Conservation (phyloP, 495 filamentous ascomycete species). For the Talaromyces ruber region DNA sequence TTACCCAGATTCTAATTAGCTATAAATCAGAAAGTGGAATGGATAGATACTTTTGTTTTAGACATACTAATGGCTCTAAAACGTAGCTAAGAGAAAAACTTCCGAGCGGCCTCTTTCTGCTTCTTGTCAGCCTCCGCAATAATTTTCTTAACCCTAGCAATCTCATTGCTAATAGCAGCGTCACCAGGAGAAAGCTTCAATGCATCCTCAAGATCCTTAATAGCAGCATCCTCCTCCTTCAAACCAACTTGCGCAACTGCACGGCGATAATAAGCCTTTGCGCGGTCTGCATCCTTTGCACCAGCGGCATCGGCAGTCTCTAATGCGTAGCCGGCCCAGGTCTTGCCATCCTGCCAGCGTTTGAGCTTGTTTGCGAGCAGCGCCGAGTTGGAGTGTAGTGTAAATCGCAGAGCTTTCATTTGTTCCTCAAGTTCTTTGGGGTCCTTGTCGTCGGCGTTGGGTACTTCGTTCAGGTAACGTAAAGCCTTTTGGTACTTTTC, state of each 20-base stretch:
- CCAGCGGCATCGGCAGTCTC: slow-evolving; percentile 46
- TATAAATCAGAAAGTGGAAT: not conserved
- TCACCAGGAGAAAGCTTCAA: slow-evolving; percentile 67
- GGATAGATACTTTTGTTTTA: not conserved
- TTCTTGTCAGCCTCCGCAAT: slow-evolving; percentile 65
- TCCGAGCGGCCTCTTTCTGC: slow-evolving; percentile 83
- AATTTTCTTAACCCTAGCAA: slow-evolving; percentile 65
- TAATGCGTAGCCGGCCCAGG: slow-evolving; percentile 65
- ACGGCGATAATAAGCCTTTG: slow-evolving; percentile 80
- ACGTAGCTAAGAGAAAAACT: slow-evolving; percentile 59
- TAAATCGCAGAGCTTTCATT: slow-evolving; percentile 66
- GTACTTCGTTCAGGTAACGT: slow-evolving; percentile 87
- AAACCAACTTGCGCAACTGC: slow-evolving; percentile 62
- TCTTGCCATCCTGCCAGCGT: slow-evolving; percentile 57
- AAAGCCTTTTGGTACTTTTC: slow-evolving; percentile 98
- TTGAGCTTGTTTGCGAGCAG: slow-evolving; percentile 74
- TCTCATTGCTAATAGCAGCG: slow-evolving; percentile 64
- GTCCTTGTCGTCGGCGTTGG: slow-evolving; percentile 57
- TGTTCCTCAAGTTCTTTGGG: slow-evolving; percentile 55
- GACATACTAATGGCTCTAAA: not conserved
- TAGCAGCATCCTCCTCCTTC: slow-evolving; percentile 80
- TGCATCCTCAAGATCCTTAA: slow-evolving; percentile 71
- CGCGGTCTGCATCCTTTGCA: slow-evolving; percentile 67
- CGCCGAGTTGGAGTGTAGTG: slow-evolving; percentile 69
- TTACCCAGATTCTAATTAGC: not conserved